These are phyloP conservation scores for Fraxinus dipetala DNA, from an alignment of 305 asterid genomes.

Conservation along the genomic window DNA sequence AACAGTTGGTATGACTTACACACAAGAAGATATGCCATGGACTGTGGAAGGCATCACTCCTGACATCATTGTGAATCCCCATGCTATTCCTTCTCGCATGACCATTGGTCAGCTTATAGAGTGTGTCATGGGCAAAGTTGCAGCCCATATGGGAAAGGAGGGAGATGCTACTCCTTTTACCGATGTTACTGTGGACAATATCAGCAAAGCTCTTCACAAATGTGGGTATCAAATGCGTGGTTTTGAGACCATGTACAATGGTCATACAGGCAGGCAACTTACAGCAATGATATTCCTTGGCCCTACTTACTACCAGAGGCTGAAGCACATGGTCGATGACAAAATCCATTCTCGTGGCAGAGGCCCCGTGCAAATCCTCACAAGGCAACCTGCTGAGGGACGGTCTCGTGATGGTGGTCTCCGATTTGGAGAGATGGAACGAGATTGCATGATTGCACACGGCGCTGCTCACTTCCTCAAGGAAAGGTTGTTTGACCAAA, in stretches of 20 bases:
- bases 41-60: constrained; percentile 86
- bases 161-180: constrained; percentile 99
- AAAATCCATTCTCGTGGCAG: constrained; percentile 95
- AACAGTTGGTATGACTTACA: constrained; percentile 91
- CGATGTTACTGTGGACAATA: constrained; percentile 90
- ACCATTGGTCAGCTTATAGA: constrained; percentile 94
- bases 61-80: constrained; percentile 88
- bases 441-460: constrained; percentile 96
- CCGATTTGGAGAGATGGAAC: constrained; percentile 95
- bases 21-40: constrained; percentile 98
- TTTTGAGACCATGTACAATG: constrained; percentile 93
- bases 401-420: constrained; percentile 95
- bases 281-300: constrained; percentile 84
- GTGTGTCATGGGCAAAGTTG: constrained; percentile 96
- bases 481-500: constrained; percentile 89
- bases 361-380: constrained; percentile 92
- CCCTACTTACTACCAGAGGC: constrained; percentile 92
- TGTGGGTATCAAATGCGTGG: constrained; percentile 99
- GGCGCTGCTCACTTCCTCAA: constrained; percentile 94
- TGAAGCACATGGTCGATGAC: constrained; percentile 97
- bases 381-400: constrained; percentile 96
- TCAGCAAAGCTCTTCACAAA: constrained; percentile 86
- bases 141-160: constrained; percentile 96
- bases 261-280: constrained; percentile 84
- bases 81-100: constrained; percentile 98